Percentiles rank a stretch among this genome's conserved stretches.
These are phyloP conservation scores for Daldinia decipiens DNA, from an alignment of 495 filamentous ascomycete genomes.

Conservation along the genomic window DNA sequence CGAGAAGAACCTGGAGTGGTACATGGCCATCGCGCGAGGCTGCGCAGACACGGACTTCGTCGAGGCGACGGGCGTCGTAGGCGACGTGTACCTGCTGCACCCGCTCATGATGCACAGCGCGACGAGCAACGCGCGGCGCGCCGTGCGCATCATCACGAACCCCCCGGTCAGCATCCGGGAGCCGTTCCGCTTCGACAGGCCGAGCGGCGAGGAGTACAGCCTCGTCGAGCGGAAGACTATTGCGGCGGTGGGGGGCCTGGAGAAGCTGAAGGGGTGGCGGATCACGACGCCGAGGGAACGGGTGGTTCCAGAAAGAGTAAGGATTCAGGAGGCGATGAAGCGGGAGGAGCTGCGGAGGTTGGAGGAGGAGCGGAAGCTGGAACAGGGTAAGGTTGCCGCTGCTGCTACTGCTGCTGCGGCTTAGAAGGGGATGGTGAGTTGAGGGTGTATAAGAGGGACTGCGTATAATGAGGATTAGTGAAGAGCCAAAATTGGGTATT, in stretches of 20 bases:
- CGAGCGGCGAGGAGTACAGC: constrained; percentile 67
- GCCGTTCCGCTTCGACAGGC: constrained; percentile 72
- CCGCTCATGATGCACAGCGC: constrained; percentile 78
- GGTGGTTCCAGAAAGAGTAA: constrained; percentile 54
- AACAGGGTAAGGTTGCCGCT: constrained; percentile 25
- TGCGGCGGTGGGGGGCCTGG: constrained; percentile 63
- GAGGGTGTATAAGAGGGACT: not conserved
- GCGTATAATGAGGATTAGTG: not conserved
- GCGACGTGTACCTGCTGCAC: constrained; percentile 76
- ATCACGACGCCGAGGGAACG: constrained; percentile 63
- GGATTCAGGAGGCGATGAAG: constrained; percentile 62
- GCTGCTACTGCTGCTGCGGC: constrained; percentile 40
- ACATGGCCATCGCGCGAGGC: constrained; percentile 58
- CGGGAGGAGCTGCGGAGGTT: constrained; percentile 55
- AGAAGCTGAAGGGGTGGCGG: constrained; percentile 69
- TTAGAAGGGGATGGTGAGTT: not conserved
- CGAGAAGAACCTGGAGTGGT: constrained; percentile 63
- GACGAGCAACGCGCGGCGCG: constrained; percentile 67
- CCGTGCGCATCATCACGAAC: constrained; percentile 76
- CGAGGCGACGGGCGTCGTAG: constrained; percentile 70
- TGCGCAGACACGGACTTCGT: constrained; percentile 61
- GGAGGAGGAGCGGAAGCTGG: constrained; percentile 43
- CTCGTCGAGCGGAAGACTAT: constrained; percentile 77
- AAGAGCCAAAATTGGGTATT: not conserved
- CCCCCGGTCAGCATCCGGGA: constrained; percentile 70